Evolutionary conservation across 2,329 filamentous ascomycete species (phyloP).

Genomic region (Colletotrichum shisoi): DNA sequence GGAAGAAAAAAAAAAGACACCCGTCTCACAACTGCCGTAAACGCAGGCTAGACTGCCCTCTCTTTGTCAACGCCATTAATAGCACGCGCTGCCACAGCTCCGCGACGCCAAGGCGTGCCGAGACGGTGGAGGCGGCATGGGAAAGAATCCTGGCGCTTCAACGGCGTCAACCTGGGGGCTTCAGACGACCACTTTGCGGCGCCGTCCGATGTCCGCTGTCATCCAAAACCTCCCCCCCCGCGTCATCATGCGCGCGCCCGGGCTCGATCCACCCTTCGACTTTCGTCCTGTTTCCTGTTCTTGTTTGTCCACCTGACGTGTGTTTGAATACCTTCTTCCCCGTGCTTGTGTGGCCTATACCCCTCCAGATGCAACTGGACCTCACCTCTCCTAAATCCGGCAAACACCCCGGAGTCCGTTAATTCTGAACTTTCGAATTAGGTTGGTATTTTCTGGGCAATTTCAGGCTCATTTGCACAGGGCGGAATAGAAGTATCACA

Average conservation of each 20-base stretch:
- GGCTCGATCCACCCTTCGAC: background rate
- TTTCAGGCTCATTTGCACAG: too few relatives aligned
- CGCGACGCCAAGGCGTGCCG: constrained; percentile 38
- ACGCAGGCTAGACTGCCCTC: background rate
- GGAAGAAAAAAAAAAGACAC: too few relatives aligned
- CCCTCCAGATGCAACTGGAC: too few relatives aligned
- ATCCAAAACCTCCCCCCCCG: constrained; percentile 17
- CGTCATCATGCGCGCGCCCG: constrained; percentile 10
- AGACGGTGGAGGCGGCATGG: constrained; percentile 30
- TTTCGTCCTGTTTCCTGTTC: background rate
- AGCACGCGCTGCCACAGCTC: constrained; percentile 34
- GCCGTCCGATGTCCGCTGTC: constrained; percentile 20
- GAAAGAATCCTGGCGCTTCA: too few relatives aligned
- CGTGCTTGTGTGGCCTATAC: too few relatives aligned
- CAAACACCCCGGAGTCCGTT: too few relatives aligned
- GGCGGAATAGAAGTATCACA: too few relatives aligned
- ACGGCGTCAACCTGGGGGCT: background rate
- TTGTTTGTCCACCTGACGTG: background rate
- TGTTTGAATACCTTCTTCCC: background rate
- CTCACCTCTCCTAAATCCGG: too few relatives aligned
- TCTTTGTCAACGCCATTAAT: constrained; percentile 20
- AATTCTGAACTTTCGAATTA: too few relatives aligned
- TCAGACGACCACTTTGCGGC: constrained; percentile 19
- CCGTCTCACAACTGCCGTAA: background rate
- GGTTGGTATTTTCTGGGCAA: too few relatives aligned